Evolutionary conservation across 1,139 yeast genomes (phyloP), one percentile per base, ranked within the genome.

Genomic region (Lodderomyces orthopsilosis): DNA sequence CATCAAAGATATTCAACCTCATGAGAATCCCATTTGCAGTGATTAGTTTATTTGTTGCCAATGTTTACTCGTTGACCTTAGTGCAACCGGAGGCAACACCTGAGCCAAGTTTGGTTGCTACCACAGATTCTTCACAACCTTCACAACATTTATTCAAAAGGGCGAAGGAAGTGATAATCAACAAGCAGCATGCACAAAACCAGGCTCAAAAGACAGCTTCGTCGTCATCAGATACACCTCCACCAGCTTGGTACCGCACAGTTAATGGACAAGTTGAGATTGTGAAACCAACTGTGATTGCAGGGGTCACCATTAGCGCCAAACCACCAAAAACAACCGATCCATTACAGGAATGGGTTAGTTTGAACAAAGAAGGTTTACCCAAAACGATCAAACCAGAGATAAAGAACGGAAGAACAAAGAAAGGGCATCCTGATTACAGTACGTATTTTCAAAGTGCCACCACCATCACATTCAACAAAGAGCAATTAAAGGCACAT

Each of bases 331-430:
- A 57, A 2, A 78, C 84, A 8, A 79, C 87, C 17, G 70, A 83
- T 49, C 87, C 87, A 12, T 73, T 86, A 47, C 80, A 81, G 50
- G 86, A 85, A n/a, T 89, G 96, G 96, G 70, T 89, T 40, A 76
- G 88, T 2, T 70, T 89, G 55, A 75, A 88, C 45, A 82, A 83
- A 49, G 79, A 83, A 47, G 96, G 96, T 7, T 62, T 75, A n/a
- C 94, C 96, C 43, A 82, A 83, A 60, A 87, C 95, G 0, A 79
- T 88, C 41, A 70, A 65, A 39, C 96, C 96, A 1, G 74, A 85
- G 52, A 55, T 81, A 54, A 87, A 87, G 56, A 80, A 83, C 49
- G 95, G 95, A 5, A 68, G 65, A 41, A 82, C 84, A 37, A 76
- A 79, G 51, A 77, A 85, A 40, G 81, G 79, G 2, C 71, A 74